phyloP scores from a whole-genome alignment of 2,329 filamentous ascomycete species.

The Davidsoniella eucalypti region DNA sequence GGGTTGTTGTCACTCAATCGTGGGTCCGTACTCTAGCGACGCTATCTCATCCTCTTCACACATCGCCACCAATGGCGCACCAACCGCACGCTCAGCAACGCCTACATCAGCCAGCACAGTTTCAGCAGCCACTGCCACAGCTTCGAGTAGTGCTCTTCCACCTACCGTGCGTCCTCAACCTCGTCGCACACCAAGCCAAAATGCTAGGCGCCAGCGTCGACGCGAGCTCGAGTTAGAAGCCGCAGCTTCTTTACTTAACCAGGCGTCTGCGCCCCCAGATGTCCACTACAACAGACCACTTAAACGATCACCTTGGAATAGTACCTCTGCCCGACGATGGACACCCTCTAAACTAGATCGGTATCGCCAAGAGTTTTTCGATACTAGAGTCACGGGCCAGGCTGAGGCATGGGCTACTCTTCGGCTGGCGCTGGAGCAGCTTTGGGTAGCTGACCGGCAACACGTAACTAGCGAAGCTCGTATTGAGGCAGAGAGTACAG shows the following conservation, averaged over 20 bases:
- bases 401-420: slow-evolving; percentile 69
- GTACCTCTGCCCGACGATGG: slow-evolving; percentile 36
- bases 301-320: slow-evolving; percentile 45
- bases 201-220: background rate
- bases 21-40: background rate
- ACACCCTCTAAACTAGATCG: slow-evolving; percentile 49
- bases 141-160: too few relatives aligned
- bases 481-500: slow-evolving; percentile 38
- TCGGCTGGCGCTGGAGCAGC: slow-evolving; percentile 45
- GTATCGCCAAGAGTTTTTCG: slow-evolving; percentile 74
- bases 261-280: slow-evolving; percentile 19
- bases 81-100: background rate
- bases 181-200: background rate
- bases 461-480: slow-evolving; percentile 21
- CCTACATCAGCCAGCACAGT: too few relatives aligned
- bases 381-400: slow-evolving; percentile 66
- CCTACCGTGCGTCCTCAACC: background rate
- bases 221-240: slow-evolving; percentile 4
- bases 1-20: slow-evolving; percentile 3
- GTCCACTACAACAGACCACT: slow-evolving; percentile 46
- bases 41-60: background rate
- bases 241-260: slow-evolving; percentile 17
- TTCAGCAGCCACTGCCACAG: too few relatives aligned
- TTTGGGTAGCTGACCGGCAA: slow-evolving; percentile 41
- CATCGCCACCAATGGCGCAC: background rate